Evolutionary conservation across 352 stramenopile genomes (phyloP), one percentile per base, ranked within the genome.

Genomic region (Phytophthora niederhauseri): DNA sequence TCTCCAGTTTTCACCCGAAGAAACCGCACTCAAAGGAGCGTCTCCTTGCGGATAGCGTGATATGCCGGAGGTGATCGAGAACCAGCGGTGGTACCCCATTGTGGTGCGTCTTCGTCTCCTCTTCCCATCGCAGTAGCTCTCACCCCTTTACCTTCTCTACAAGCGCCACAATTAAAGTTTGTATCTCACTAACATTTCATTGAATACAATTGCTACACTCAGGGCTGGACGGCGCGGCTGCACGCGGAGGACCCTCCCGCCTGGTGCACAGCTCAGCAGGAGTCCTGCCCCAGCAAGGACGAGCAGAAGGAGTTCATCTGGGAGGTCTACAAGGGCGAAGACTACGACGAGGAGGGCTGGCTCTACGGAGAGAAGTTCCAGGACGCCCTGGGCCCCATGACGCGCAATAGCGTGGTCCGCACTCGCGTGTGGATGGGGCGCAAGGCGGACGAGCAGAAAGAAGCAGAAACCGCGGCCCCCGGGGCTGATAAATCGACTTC

Each of bases 271-370:
- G 56, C 80, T 19, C 66, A 78, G 3, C 72, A 82, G 19, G 61
- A 80, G 17, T 58, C 64, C 22, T 85, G 83, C 54, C 52, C 64
- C 34, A 79, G 74, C 65, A 90, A 80, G 67, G 77, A 87, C 38
- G 81, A 93, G 56, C 82, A 82, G 58, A 80, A 73, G n/a, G 79
- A 84, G 50, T 80, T 81, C 58, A 68, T 80, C 17, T 96, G 88
- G 88, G 73, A 80, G n/a, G 75, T 94, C 31, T 96, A 93, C 79
- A 91, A 90, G 59, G 82, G 85, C 6, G 75, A 92, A 38, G 88
- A 95, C 66, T 96, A 96, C 66, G 88, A 96, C 51, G 82, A 89
- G 43, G 87, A 96, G 66, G 88, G 88, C 15, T 96, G 88, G 88
- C 76, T 96, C 20, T 96, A 96, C 57, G 81, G 85, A 28, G 63